phyloP scores from a whole-genome alignment of 2,329 filamentous ascomycete species.

The Zymoseptoria brevis region DNA sequence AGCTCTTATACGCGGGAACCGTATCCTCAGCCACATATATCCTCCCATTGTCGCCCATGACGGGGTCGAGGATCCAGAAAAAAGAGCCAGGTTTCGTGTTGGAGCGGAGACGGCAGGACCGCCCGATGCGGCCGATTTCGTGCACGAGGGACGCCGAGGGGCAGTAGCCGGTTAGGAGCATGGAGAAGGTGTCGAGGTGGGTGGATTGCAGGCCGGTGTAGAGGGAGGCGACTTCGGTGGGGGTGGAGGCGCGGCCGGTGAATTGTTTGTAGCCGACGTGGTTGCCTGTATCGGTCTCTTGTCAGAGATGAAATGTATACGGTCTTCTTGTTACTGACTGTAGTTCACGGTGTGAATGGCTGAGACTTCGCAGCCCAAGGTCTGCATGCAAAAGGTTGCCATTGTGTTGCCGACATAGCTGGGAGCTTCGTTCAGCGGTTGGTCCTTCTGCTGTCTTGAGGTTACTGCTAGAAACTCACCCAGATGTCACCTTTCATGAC shows the following conservation, averaged over 20 bases:
- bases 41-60: conserved; percentile 93
- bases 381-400: conserved; percentile 89
- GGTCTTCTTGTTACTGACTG: conserved; percentile 52
- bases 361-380: conserved; percentile 85
- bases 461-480: conserved; percentile 46
- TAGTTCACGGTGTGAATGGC: conserved; percentile 96
- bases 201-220: conserved; percentile 79
- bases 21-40: conserved; percentile 89
- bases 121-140: conserved; percentile 74
- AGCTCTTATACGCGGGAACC: conserved; percentile 77
- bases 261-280: conserved; percentile 88
- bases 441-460: not conserved
- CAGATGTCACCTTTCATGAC: conserved; percentile 57
- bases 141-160: conserved; percentile 78
- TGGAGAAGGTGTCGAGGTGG: conserved; percentile 79
- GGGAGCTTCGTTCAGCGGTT: conserved; percentile 15
- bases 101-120: conserved; percentile 64
- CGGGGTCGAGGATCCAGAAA: conserved; percentile 96
- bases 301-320: too few relatives aligned
- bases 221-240: conserved; percentile 73
- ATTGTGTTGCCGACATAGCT: conserved; percentile 98
- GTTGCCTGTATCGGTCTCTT: conserved; percentile 61
- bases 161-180: conserved; percentile 92
- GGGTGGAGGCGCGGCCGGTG: conserved; percentile 73
- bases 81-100: conserved; percentile 62